phyloP scores from a whole-genome alignment of 495 filamentous ascomycete genomes.

The Daldinia grandis region DNA sequence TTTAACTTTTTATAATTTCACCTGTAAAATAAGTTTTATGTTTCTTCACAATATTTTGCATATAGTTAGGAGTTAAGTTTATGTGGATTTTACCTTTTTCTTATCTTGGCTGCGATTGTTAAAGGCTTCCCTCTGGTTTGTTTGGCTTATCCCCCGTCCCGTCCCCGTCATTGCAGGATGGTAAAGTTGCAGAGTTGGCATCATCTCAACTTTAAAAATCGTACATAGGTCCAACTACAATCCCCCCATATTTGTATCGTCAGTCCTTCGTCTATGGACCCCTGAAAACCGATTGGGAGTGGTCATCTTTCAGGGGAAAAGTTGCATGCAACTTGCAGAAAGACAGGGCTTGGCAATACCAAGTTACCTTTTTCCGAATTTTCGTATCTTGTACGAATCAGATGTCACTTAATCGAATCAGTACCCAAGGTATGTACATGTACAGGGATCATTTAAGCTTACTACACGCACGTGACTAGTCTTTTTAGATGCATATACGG shows the following conservation, averaged over 20 bases:
- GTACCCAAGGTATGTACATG: neutral
- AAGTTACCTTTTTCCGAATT: neutral
- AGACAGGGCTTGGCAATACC: neutral
- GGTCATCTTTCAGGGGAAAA: conserved; percentile 9
- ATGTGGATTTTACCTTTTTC: neutral
- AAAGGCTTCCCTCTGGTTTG: neutral
- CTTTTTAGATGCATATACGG: neutral
- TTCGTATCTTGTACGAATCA: neutral
- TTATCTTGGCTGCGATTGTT: neutral
- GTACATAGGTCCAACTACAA: neutral
- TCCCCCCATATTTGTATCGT: conserved; percentile 37
- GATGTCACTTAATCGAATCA: neutral
- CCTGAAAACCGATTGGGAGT: conserved; percentile 11
- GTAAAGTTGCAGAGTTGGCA: neutral
- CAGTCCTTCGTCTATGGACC: conserved; percentile 22
- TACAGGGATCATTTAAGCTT: neutral
- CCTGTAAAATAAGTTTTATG: no score
- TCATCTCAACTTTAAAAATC: conserved; percentile 33
- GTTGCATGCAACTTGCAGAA: conserved; percentile 12
- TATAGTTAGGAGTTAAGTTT: neutral
- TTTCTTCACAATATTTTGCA: neutral
- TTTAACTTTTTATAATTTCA: neutral
- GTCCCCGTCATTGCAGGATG: neutral
- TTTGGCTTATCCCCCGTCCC: neutral
- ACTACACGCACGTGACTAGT: neutral